A percentile compares a stretch with the other conserved stretches of the same genome.
phyloP scores from a whole-genome alignment of 345 rosid genomes.

The Citrus hindsii region DNA sequence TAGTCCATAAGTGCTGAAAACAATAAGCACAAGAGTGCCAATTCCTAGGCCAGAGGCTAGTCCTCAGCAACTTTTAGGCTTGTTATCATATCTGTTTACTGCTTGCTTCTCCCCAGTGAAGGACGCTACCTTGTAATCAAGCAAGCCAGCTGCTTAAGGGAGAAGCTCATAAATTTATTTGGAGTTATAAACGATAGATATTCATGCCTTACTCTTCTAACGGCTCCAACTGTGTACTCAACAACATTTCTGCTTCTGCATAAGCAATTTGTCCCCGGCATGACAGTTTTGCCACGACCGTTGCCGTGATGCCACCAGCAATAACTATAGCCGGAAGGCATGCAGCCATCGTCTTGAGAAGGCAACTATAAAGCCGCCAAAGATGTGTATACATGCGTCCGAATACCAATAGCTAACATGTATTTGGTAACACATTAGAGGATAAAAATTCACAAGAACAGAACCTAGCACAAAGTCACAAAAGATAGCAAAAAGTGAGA shows the following conservation, averaged over 20 bases:
- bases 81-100: conserved; percentile 47
- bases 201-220: conserved; percentile 61
- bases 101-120: conserved; percentile 22
- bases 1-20: conserved; percentile 54
- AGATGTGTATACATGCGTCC: conserved; percentile 39
- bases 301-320: conserved; percentile 56
- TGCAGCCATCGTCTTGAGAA: conserved; percentile 55
- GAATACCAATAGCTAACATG: conserved; percentile 34
- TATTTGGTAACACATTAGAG: conserved; percentile 12
- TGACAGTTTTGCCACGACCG: conserved; percentile 58
- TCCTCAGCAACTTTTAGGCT: conserved; percentile 67
- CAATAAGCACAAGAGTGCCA: conserved; percentile 41
- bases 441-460: not conserved
- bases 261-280: conserved; percentile 80
- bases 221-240: conserved; percentile 77
- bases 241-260: conserved; percentile 81
- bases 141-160: no score
- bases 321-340: conserved; percentile 55
- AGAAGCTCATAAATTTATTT: no score
- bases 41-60: conserved; percentile 67
- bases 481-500: no score
- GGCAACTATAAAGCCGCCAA: conserved; percentile 66
- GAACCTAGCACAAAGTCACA: not conserved
- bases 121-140: no score
- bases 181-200: not conserved